Evolutionary conservation across 768 basidiomycete genomes (phyloP).

Genomic region (Lactifluus piperatus): DNA sequence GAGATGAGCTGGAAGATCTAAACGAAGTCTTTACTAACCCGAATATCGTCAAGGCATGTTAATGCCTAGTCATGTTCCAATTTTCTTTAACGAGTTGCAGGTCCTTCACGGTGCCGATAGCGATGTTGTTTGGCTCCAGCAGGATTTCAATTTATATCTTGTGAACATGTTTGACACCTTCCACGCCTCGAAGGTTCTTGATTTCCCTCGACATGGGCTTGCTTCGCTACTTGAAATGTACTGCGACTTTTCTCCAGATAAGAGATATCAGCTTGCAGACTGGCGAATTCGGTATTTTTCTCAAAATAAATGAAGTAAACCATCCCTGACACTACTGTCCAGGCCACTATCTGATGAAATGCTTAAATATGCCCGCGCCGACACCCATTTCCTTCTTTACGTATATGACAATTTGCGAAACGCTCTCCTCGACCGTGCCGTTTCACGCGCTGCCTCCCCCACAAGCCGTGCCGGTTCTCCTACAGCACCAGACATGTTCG

Average conservation of each 20-base stretch:
- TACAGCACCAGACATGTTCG: conserved; percentile 29
- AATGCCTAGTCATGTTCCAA: background rate
- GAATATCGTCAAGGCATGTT: conserved; percentile 67
- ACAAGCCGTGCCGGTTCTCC: conserved; percentile 18
- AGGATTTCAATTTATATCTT: conserved; percentile 88
- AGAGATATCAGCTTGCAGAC: conserved; percentile 93
- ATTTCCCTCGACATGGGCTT: conserved; percentile 77
- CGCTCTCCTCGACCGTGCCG: conserved; percentile 64
- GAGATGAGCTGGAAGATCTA: conserved; percentile 63
- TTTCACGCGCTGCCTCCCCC: conserved; percentile 31
- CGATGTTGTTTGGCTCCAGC: conserved; percentile 94
- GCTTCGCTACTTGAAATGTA: conserved; percentile 81
- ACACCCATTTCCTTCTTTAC: conserved; percentile 91
- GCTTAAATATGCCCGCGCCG: conserved; percentile 87
- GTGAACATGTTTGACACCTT: conserved; percentile 97
- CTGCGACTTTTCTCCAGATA: conserved; percentile 86
- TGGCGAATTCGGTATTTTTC: conserved; percentile 78
- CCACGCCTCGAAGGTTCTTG: conserved; percentile 85
- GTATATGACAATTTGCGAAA: conserved; percentile 89
- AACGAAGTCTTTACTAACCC: conserved; percentile 86
- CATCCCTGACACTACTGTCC: background rate
- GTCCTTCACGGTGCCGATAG: conserved; percentile 93
- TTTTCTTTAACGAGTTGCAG: conserved; percentile 30
- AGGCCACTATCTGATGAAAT: conserved; percentile 83
- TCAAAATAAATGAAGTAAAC: background rate